A percentile compares a stretch with the other conserved stretches of the same genome.
These are phyloP conservation scores for Albophoma yamanashiensis DNA, from an alignment of 2,329 filamentous ascomycete species.

Conservation along the genomic window DNA sequence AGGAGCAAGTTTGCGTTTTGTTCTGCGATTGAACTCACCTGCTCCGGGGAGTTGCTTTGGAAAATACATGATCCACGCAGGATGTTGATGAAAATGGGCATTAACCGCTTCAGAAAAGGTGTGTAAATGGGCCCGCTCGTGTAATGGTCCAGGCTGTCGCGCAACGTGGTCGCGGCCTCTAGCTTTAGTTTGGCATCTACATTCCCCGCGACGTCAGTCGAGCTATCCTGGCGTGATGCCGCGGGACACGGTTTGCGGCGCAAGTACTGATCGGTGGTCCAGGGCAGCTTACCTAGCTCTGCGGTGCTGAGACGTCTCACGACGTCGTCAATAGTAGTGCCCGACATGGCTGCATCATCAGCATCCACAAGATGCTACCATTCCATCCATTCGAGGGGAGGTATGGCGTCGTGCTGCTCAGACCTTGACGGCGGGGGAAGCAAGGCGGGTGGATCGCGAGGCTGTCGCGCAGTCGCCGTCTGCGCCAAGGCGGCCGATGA, in stretches of 20 bases:
- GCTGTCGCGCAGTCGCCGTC: constrained; percentile 6
- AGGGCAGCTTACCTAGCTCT: constrained; percentile 40
- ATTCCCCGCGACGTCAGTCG: constrained; percentile 3
- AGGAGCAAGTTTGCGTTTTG: neutral
- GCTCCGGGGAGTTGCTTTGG: constrained; percentile 79
- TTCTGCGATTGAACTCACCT: constrained; percentile 43
- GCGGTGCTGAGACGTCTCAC: constrained; percentile 46
- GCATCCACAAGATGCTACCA: constrained; percentile 23
- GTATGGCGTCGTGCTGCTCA: constrained; percentile 8
- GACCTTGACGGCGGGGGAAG: constrained; percentile 5
- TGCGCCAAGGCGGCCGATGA: neutral
- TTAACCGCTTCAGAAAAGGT: constrained; percentile 73
- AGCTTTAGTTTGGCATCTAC: constrained; percentile 73
- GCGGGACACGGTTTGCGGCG: neutral
- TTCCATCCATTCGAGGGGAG: constrained; percentile 23
- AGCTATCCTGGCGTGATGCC: neutral
- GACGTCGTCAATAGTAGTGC: constrained; percentile 50
- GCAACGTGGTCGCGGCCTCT: constrained; percentile 73
- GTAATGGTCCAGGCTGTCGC: constrained; percentile 87
- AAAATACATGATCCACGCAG: constrained; percentile 82
- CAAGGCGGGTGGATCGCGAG: constrained; percentile 9
- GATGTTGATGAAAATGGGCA: constrained; percentile 82
- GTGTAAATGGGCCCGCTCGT: constrained; percentile 67
- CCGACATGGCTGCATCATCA: constrained; percentile 48
- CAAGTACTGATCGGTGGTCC: neutral